Conservation (phyloP, 129 eudicot species). For the Lactuca sativa region DNA sequence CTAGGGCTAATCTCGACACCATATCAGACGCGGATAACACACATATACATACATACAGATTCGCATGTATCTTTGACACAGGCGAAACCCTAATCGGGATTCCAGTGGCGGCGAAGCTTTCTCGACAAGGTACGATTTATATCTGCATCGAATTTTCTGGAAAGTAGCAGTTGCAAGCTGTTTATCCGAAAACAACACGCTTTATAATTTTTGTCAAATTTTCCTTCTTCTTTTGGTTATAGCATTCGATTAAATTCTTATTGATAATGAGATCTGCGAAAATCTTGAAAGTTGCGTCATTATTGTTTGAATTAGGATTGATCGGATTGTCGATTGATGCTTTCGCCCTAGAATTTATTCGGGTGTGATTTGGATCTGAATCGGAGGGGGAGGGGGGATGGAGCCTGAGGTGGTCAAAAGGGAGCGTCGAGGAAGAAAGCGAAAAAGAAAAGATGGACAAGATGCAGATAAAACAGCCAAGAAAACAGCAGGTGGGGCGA, state of each 20-base stretch:
- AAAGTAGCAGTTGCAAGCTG: constrained; percentile 13
- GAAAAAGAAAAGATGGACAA: constrained; percentile 46
- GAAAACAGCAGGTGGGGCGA: constrained; percentile 33
- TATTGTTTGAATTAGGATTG: constrained; percentile 33
- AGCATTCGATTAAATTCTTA: constrained; percentile 9
- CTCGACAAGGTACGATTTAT: constrained; percentile 21
- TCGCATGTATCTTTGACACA: constrained; percentile 15
- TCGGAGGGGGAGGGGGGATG: constrained; percentile 44
- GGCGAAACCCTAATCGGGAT: constrained; percentile 31
- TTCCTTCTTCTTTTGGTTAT: constrained; percentile 15
- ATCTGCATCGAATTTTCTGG: constrained; percentile 6
- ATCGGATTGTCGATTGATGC: constrained; percentile 18
- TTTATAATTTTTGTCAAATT: neutral
- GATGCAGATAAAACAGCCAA: constrained; percentile 38
- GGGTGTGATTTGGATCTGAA: constrained; percentile 32
- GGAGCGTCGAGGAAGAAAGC: constrained; percentile 64
- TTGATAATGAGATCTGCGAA: constrained; percentile 34
- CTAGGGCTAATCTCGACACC: constrained; percentile 31
- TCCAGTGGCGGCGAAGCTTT: constrained; percentile 13
- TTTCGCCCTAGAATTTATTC: constrained; percentile 5
- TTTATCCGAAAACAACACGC: constrained; percentile 3
- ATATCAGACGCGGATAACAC: constrained; percentile 21
- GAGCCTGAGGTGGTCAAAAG: constrained; percentile 54
- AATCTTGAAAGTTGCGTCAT: constrained; percentile 16
- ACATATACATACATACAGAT: neutral